Evolutionary conservation across 768 basidiomycete genomes (phyloP).

Genomic region (Macrolepiota fuliginosa): DNA sequence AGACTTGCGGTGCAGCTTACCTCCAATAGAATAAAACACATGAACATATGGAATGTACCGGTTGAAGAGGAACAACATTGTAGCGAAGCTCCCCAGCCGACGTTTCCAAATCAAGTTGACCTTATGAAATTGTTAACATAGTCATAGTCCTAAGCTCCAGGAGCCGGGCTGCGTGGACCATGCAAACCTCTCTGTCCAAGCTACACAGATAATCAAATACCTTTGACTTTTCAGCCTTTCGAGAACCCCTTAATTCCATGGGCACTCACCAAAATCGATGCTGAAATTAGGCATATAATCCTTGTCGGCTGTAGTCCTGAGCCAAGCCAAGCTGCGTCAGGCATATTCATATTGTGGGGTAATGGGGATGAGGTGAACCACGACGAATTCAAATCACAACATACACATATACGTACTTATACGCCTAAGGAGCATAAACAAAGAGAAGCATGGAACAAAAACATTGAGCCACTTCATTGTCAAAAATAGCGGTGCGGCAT

Average conservation of each 20-base stretch:
- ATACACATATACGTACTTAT: no score
- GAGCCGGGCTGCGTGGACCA: background rate
- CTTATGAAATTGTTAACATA: background rate
- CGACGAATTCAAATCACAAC: no score
- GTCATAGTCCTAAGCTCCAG: background rate
- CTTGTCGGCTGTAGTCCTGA: background rate
- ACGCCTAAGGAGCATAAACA: no score
- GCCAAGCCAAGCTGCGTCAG: background rate
- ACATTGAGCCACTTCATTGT: no score
- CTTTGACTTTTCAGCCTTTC: background rate
- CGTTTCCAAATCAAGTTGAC: slow-evolving; percentile 10
- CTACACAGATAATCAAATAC: slow-evolving; percentile 3
- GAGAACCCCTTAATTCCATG: background rate
- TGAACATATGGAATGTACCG: slow-evolving; percentile 2
- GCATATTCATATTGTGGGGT: background rate
- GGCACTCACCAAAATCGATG: background rate
- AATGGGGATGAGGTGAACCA: no score
- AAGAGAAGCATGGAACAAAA: no score
- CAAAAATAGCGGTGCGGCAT: no score
- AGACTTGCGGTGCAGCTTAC: background rate
- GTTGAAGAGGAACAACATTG: slow-evolving; percentile 2
- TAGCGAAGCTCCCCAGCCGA: slow-evolving; percentile 6
- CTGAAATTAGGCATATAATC: background rate
- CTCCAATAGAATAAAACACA: background rate
- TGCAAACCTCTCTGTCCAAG: slow-evolving; percentile 3